Base-by-base conservation (phyloP, 2,329 filamentous ascomycete species). In the Rhinocladiella similis region DNA sequence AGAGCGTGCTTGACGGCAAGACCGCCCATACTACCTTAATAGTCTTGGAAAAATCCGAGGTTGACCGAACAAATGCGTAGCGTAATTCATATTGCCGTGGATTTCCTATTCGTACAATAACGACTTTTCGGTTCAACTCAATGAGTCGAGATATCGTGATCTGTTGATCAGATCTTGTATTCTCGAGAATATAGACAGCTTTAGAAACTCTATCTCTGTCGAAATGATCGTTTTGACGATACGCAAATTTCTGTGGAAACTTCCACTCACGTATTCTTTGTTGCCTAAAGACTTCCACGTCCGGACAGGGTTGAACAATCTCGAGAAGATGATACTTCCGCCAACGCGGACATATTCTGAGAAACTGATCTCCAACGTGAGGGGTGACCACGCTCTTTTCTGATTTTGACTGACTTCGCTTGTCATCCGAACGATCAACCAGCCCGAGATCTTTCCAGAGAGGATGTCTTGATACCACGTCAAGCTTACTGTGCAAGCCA, bases 11-110 rank as follows among this genome's bases (percentile, higher is more conserved):
- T 0, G 77, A 75, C 0, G 89, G 82, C 1, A 82, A 77, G 63
- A 92, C 93, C 0, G 94, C 75, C 89, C 89, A 94, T 1, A 88
- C 77, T 0, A 91, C 81, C 53, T 86, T 80, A 10, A 91, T 63
- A 2, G 16, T 52, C 3, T 68, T 62, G 2, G 25, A 25, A 14
- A n/a, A 29, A 3, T 67, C 65, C 1, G 68, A 50, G 7, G 79
- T 72, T 1, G 71, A 72, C 54, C 90, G 87, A 0, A 94, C 85
- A 25, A 88, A 83, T 0, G 83, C 87, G 65, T 88, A 87, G 87
- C 89, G 92, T 1, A 81, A 73, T n/a, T 74, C 69, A 1, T 77
- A 73, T 0, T 71, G 65, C 20, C 16, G 38, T 16, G 5, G 2
- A 16, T 79, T 75, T 0, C 88, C 38, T 14, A 16, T 0, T 33